These are phyloP conservation scores for Anethum foeniculum DNA, from an alignment of 140 eudicot genomes.

Conservation along the genomic window DNA sequence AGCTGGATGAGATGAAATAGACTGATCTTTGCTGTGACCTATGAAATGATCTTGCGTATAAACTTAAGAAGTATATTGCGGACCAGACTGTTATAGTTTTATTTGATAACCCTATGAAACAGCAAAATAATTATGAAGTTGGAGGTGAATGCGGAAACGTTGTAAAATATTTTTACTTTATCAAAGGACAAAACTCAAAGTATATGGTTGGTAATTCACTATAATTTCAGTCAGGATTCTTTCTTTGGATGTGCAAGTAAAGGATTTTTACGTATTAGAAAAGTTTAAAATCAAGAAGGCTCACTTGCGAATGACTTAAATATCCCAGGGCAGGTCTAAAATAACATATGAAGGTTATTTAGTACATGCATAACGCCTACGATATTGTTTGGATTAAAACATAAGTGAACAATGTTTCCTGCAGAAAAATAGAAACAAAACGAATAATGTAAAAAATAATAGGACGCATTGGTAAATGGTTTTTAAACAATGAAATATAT, in stretches of 20 bases:
- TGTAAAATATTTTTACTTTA: background rate
- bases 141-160: background rate
- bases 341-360: too few species aligned
- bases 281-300: background rate
- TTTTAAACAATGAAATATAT: too few species aligned
- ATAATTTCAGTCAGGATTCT: background rate
- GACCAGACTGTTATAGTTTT: background rate
- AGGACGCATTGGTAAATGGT: too few species aligned
- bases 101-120: background rate
- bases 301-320: background rate
- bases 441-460: background rate
- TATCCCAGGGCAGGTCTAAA: too few species aligned
- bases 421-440: too few species aligned
- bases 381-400: background rate
- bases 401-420: background rate
- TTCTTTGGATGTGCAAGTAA: background rate
- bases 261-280: too few species aligned
- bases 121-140: background rate
- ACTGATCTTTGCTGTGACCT: background rate
- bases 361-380: background rate
- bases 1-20: background rate
- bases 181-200: background rate
- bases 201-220: background rate
- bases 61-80: background rate
- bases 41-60: background rate